Evolutionary conservation across 2,329 filamentous ascomycete species (phyloP).

Genomic region (Diaporthe citriasiana): DNA sequence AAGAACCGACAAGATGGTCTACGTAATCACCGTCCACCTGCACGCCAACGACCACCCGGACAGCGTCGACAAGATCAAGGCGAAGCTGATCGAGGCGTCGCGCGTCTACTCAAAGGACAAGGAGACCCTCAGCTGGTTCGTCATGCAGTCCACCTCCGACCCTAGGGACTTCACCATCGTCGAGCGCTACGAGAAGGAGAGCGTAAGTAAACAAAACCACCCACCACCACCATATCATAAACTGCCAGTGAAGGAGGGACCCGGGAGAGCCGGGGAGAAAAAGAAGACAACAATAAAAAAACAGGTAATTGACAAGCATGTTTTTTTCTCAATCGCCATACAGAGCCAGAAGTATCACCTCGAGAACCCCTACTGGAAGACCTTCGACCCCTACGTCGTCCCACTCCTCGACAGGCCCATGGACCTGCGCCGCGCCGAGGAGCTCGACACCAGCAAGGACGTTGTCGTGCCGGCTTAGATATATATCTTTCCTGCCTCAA

Average conservation of each 20-base stretch:
- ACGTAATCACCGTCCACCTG: constrained; percentile 78
- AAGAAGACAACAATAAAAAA: no score
- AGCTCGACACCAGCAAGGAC: constrained; percentile 71
- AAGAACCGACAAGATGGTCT: constrained; percentile 67
- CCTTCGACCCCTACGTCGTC: constrained; percentile 80
- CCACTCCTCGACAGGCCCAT: constrained; percentile 77
- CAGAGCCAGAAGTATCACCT: constrained; percentile 74
- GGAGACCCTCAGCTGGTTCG: constrained; percentile 80
- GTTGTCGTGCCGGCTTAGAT: constrained; percentile 55
- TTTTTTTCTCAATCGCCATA: neutral
- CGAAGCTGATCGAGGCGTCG: constrained; percentile 82
- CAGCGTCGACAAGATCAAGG: constrained; percentile 75
- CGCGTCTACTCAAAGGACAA: constrained; percentile 79
- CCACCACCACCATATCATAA: neutral
- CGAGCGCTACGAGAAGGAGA: constrained; percentile 78
- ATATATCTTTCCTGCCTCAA: neutral
- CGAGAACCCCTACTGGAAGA: constrained; percentile 81
- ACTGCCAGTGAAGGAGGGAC: neutral
- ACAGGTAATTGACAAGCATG: constrained; percentile 17
- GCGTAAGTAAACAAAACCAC: constrained; percentile 57
- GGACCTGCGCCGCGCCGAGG: constrained; percentile 78
- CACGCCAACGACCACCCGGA: constrained; percentile 77
- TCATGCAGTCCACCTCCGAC: constrained; percentile 82
- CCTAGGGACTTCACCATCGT: constrained; percentile 80
- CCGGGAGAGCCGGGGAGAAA: neutral